Conservation (phyloP, 495 filamentous ascomycete genomes). For the Penicillium egyptiacum region DNA sequence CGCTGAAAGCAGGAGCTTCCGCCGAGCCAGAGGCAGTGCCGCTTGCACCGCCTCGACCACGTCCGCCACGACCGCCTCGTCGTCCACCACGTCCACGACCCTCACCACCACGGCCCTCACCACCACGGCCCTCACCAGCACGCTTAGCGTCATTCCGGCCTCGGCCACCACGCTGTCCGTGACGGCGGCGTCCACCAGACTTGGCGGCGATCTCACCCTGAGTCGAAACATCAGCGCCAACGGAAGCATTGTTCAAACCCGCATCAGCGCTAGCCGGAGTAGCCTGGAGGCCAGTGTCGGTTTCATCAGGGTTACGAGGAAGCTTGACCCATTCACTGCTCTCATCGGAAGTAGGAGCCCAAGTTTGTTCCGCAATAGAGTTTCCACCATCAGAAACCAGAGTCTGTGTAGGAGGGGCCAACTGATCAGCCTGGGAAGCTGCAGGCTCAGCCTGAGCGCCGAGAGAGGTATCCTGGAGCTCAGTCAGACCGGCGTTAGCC, state of each 20-base stretch:
- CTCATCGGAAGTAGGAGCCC: constrained; percentile 54
- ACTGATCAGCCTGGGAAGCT: constrained; percentile 34
- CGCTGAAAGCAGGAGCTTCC: constrained; percentile 14
- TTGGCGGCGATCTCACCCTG: constrained; percentile 48
- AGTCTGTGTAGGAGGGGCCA: constrained; percentile 52
- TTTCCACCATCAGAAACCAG: constrained; percentile 64
- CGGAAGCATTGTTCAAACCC: constrained; percentile 23
- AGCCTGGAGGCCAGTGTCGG: constrained; percentile 64
- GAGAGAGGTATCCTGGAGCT: constrained; percentile 54
- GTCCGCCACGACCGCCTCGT: constrained; percentile 35
- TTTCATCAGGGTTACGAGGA: constrained; percentile 70
- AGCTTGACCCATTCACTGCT: constrained; percentile 82
- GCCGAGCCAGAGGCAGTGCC: constrained; percentile 9
- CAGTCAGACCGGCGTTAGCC: constrained; percentile 73
- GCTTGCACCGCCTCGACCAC: constrained; percentile 37
- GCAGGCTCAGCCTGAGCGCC: constrained; percentile 18
- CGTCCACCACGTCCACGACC: constrained; percentile 46
- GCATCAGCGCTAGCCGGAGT: constrained; percentile 51
- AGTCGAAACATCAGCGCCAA: constrained; percentile 24
- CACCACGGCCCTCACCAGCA: constrained; percentile 37
- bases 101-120: constrained; percentile 30
- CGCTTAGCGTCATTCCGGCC: constrained; percentile 48
- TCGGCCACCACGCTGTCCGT: constrained; percentile 49
- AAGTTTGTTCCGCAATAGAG: constrained; percentile 64
- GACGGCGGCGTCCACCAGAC: constrained; percentile 55